Base-by-base conservation (phyloP, 179 eudicot genomes). In the Beta lomatogona region DNA sequence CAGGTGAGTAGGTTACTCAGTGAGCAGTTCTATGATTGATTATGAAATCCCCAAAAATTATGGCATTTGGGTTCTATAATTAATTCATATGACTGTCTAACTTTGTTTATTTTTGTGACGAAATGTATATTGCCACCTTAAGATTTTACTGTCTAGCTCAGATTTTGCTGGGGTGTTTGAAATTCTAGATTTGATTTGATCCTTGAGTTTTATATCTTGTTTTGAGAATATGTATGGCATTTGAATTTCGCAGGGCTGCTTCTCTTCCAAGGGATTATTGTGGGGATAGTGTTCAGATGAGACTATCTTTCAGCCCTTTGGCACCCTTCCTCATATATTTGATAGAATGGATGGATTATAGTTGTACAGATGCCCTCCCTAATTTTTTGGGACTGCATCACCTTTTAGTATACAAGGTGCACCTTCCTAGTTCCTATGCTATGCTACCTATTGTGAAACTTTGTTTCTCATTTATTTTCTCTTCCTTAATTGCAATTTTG, bases 291-390 rank as follows among this genome's bases (percentile, higher is more conserved):
- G 86, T 93, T 46, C 94, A 91, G 79, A 90, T 94, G 93, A 94
- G 89, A 84, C 78, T 94, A 80, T 89, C 92, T 66, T 89, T 86
- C 83, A 91, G 96, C 81, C 90, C 94, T 21, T 86, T 94, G 81
- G 97, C 98, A 54, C 93, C 93, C 55, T 85, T 93, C 67, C 84
- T 94, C 86, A 84, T 91, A 10, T 88, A 83, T 80, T 83, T 94
- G 81, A 83, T 91, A 60, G 92, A 94, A 86, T 94, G 96, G 98
- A 91, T 93, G 96, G 94, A 92, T 36, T 94, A 54, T 82, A 88
- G 88, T 48, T 92, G 97, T 83, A 88, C 88, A 22, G 94, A 93
- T 81, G 60, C 87, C 28, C 84, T 94, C 74, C 91, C 94, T 75
- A 88, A 82, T 85, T 91, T 83, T 85, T 77, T 93, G 75, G 97